phyloP scores from a whole-genome alignment of 139 green algal species.

The Chlorella sp. region DNA sequence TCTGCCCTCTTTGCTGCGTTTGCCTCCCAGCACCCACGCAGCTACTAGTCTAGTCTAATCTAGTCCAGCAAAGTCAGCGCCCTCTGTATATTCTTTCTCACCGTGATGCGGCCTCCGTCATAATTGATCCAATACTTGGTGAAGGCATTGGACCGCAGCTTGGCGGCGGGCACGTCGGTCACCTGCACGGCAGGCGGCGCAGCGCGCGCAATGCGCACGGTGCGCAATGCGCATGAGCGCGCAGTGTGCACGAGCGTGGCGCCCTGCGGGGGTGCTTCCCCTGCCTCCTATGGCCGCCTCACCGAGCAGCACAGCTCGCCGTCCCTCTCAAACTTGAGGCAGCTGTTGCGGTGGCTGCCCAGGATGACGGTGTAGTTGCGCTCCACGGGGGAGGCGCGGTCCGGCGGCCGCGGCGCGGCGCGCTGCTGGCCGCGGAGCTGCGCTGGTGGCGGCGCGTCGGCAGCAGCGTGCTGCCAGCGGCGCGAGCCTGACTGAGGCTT shows the following conservation, averaged over 20 bases:
- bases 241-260: too few species aligned
- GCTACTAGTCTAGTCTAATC: too few species aligned
- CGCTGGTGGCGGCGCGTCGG: not conserved
- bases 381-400: constrained; percentile 26
- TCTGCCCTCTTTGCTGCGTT: too few species aligned
- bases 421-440: not conserved
- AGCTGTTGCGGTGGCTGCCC: constrained; percentile 83
- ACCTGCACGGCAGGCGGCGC: constrained; percentile 30
- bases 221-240: too few species aligned
- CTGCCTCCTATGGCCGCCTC: not conserved
- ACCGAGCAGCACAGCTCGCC: constrained; percentile 46
- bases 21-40: too few species aligned
- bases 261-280: too few species aligned
- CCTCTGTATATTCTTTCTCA: not conserved
- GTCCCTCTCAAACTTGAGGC: constrained; percentile 84
- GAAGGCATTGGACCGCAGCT: constrained; percentile 40
- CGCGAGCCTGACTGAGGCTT: constrained; percentile 67
- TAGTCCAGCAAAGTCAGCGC: not conserved
- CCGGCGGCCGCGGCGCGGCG: not conserved
- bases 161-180: constrained; percentile 19
- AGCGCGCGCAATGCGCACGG: not conserved
- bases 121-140: constrained; percentile 69
- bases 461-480: constrained; percentile 67
- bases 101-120: constrained; percentile 49
- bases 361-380: constrained; percentile 88